These are phyloP conservation scores for Ganoderma sinense DNA, from an alignment of 1,284 basidiomycete genomes.

Conservation along the genomic window DNA sequence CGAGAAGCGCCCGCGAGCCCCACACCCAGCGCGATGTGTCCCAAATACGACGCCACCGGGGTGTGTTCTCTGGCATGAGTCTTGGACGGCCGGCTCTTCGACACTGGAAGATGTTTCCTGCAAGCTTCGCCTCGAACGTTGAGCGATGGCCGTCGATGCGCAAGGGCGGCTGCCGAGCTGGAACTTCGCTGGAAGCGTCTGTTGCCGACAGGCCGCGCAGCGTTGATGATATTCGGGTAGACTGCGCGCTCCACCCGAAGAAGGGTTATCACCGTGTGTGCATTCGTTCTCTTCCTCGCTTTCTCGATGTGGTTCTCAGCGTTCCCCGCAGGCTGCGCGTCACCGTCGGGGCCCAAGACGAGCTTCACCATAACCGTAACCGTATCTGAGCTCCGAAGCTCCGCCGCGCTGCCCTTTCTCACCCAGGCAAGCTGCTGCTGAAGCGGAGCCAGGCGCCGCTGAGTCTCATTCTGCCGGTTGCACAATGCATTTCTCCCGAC, in stretches of 20 bases:
- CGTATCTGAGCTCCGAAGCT: neutral
- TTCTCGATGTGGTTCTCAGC: neutral
- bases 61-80: neutral
- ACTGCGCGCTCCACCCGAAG: neutral
- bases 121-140: neutral
- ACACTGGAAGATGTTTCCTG: neutral
- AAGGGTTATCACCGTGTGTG: neutral
- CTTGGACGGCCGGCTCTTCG: neutral
- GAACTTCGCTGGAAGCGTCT: neutral
- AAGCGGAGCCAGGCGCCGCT: slow-evolving; percentile 3
- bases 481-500: neutral
- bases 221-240: neutral
- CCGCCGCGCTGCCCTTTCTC: neutral
- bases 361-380: neutral
- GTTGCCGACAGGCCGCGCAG: neutral
- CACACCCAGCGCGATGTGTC: neutral
- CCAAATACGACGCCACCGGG: neutral
- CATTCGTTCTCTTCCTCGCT: neutral
- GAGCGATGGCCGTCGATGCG: neutral
- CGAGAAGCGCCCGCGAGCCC: neutral
- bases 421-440: neutral
- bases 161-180: neutral
- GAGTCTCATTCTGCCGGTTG: neutral
- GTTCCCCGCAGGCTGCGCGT: neutral
- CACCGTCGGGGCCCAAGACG: neutral